Base-by-base conservation (phyloP, 2,329 filamentous ascomycete species). In the Nannizzia gypsea region DNA sequence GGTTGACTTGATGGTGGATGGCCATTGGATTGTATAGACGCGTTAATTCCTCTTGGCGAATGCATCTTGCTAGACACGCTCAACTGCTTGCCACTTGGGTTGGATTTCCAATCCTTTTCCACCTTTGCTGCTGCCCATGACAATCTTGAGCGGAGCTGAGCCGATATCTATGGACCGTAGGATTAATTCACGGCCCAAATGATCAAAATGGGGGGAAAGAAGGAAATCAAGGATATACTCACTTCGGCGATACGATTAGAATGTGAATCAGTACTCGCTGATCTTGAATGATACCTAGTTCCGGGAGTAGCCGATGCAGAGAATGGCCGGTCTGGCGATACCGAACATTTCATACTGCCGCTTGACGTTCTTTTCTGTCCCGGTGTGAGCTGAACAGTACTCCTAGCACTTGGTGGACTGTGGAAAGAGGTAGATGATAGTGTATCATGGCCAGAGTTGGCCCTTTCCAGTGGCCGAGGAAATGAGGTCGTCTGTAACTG, bases 91-190 rank as follows among this genome's bases (percentile, higher is more conserved):
- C 56, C 22, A 20, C 8, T 48, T 11, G 56, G 26, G 24, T 66
- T 69, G 56, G 85, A 81, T 73, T 95, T 88, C 87, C 90, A 93
- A 61, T 89, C 90, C 69, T 95, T 85, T 70, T 90, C 89, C 44
- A 96, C 88, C 73, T 96, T 96, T 70, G 95, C 82, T 82, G 95
- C 93, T 64, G 92, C 92, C 72, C 96, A 96, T 5, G 90, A 89
- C 28, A 97, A 80, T 67, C 90, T 87, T 57, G 90, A 86, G 69
- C 86, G 87, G 58, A 97, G 80, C 69, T 92, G 88, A 59, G 85
- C 83, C 44, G 89, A 90, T 59, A 89, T 76, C 87, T 90, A 70
- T 52, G 67, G 63, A 56, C 62, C 46, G 8, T 54, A 6, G n/a
- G 1, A 31, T 15, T 26, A 48, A 48, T 9, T 48, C 20, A 22